Evolutionary conservation across 2,329 filamentous ascomycete genomes (phyloP).

Genomic region (Ascochyta koolunga): DNA sequence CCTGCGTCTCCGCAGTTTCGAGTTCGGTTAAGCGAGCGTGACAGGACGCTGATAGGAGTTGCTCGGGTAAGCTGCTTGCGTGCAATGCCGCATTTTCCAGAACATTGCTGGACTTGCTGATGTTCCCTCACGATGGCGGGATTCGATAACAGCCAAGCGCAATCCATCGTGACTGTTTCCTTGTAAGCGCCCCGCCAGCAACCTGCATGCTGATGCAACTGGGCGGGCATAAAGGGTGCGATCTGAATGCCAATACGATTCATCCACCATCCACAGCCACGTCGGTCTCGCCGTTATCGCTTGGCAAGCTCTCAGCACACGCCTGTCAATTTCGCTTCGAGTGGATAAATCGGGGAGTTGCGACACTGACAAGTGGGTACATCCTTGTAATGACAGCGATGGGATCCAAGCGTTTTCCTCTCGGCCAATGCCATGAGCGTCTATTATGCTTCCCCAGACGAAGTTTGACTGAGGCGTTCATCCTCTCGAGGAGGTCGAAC

Average conservation of each 20-base stretch:
- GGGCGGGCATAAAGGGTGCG: not conserved
- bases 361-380: slow-evolving; percentile 16
- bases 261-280: not conserved
- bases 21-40: slow-evolving; percentile 3
- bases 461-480: slow-evolving; percentile 13
- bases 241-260: not conserved
- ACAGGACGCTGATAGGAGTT: not conserved
- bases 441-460: slow-evolving; percentile 13
- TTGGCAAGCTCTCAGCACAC: slow-evolving; percentile 11
- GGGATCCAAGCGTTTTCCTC: not conserved
- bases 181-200: slow-evolving; percentile 1
- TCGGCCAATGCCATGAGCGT: not conserved
- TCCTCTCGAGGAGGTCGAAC: slow-evolving; percentile 15
- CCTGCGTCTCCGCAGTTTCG: slow-evolving; percentile 7
- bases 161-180: not conserved
- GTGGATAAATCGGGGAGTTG: slow-evolving; percentile 1
- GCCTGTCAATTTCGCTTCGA: slow-evolving; percentile 4
- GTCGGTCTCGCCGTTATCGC: slow-evolving; percentile 4
- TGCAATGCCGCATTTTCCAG: not conserved
- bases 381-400: slow-evolving; percentile 7
- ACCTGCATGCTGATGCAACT: slow-evolving; percentile 7
- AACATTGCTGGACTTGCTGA: slow-evolving; percentile 1
- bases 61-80: slow-evolving; percentile 6
- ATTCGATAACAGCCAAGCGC: not conserved
- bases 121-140: not conserved